Evolutionary conservation across 2,329 filamentous ascomycete genomes (phyloP), one percentile per base, ranked within the genome.

Genomic region (Cytospora chrysosperma): DNA sequence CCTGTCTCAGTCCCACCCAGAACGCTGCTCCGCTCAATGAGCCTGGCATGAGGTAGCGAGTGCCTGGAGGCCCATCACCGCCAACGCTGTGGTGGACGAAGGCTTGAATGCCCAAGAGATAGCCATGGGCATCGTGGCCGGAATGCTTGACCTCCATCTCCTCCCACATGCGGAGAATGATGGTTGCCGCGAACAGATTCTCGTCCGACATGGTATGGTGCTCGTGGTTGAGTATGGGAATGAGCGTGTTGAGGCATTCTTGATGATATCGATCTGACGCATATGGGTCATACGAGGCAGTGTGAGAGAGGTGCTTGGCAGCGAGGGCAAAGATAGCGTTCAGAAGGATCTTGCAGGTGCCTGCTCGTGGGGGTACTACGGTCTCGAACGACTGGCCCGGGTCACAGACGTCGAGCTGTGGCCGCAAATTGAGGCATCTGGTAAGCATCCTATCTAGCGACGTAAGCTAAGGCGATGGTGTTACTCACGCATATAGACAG

Each of bases 281-380:
- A 17, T 81, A 75, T 0, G 77, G 75, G 67, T 85, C 79, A 67
- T 81, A 83, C 26, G 75, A 70, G 28, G 74, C 76, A 15, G 78
- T 78, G 34, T 83, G 76, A 54, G 79, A 82, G 43, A 86, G 72
- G 68, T 86, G 84, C 43, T 83, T 76, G 3, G 83, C 81, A 0
- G 84, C 80, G 4, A 86, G 75, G 2, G 84, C 84, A 50, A 85
- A 78, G 28, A 86, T 84, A 26, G 84, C 83, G 61, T 85, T 84
- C 15, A 85, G 74, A 4, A 87, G 75, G 2, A 82, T 79, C 0
- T 80, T 80, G 59, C 79, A 84, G 1, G 73, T 77, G 15, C 77
- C 77, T 4, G 85, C 82, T 24, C 81, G 75, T 60, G 81, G 77
- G 0, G 85, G 85, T 0, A 87, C 83, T 7, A 82, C 74, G 0